Conservation (phyloP, 169 alveolate genomes). For the Babesia sp. region DNA sequence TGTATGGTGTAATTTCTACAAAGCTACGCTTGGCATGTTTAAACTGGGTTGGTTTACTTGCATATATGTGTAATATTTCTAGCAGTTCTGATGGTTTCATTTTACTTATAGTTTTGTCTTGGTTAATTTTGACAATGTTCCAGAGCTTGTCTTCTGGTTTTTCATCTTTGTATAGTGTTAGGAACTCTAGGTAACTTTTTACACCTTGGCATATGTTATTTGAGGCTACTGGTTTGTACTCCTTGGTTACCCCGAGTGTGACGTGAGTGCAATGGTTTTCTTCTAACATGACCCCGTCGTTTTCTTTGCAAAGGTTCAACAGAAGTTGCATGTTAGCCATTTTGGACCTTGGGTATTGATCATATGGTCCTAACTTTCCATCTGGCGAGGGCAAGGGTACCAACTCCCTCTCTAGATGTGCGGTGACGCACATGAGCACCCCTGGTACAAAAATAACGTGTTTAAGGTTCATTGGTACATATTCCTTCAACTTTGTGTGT, state of each 20-base stretch:
- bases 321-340: conserved; percentile 6
- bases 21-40: conserved; percentile 13
- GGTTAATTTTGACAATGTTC: conserved; percentile 4
- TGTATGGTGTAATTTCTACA: conserved; percentile 9
- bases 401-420: conserved; percentile 26
- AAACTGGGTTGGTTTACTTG: conserved; percentile 19
- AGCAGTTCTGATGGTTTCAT: conserved; percentile 29
- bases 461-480: conserved; percentile 19
- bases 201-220: conserved; percentile 51
- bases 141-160: background rate
- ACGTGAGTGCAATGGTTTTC: conserved; percentile 60
- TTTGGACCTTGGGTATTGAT: background rate
- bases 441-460: conserved; percentile 64
- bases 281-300: conserved; percentile 38
- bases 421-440: conserved; percentile 54
- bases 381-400: conserved; percentile 57
- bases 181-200: conserved; percentile 3
- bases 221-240: conserved; percentile 54
- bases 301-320: background rate
- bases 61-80: conserved; percentile 10
- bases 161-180: background rate
- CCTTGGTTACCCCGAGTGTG: conserved; percentile 59
- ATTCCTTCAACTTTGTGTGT: background rate
- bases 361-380: conserved; percentile 23
- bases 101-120: background rate